Evolutionary conservation across 495 filamentous ascomycete species (phyloP).

Genomic region (Margaritispora aquatica): DNA sequence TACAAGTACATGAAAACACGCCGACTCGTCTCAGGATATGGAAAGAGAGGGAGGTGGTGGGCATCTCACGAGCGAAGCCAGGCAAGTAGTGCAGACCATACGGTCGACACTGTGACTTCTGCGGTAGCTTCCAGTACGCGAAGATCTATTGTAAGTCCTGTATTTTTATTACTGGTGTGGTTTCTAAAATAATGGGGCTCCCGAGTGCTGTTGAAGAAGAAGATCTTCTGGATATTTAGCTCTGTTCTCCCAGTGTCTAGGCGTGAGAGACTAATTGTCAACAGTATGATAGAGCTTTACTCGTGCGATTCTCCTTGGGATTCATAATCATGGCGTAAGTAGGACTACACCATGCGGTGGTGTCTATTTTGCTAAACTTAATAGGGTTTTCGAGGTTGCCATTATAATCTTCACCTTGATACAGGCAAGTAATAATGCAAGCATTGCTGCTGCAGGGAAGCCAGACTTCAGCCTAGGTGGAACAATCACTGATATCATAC

Average conservation of each 20-base stretch:
- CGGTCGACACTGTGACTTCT: not conserved
- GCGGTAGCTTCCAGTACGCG: conserved; percentile 10
- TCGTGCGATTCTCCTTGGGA: conserved; percentile 39
- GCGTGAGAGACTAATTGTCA: too few species aligned
- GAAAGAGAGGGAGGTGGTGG: conserved; percentile 16
- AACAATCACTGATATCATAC: conserved; percentile 33
- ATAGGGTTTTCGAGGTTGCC: conserved; percentile 33
- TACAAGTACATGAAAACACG: conserved; percentile 40
- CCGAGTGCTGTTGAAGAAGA: too few species aligned
- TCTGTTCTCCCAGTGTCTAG: too few species aligned
- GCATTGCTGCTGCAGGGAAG: conserved; percentile 25
- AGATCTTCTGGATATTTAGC: too few species aligned
- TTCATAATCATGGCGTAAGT: conserved; percentile 35
- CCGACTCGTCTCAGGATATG: conserved; percentile 23
- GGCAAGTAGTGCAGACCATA: not conserved
- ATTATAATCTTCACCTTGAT: conserved; percentile 36
- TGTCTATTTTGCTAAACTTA: not conserved
- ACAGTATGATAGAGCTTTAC: conserved; percentile 42
- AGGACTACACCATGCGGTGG: not conserved
- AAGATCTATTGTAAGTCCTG: too few species aligned
- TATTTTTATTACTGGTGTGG: too few species aligned
- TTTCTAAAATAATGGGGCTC: too few species aligned
- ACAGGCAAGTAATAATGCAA: conserved; percentile 29
- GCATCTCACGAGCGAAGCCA: not conserved
- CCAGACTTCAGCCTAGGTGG: conserved; percentile 30